Evolutionary conservation across 768 basidiomycete genomes (phyloP), one percentile per base, ranked within the genome.

Genomic region (Mycena capillaripes): DNA sequence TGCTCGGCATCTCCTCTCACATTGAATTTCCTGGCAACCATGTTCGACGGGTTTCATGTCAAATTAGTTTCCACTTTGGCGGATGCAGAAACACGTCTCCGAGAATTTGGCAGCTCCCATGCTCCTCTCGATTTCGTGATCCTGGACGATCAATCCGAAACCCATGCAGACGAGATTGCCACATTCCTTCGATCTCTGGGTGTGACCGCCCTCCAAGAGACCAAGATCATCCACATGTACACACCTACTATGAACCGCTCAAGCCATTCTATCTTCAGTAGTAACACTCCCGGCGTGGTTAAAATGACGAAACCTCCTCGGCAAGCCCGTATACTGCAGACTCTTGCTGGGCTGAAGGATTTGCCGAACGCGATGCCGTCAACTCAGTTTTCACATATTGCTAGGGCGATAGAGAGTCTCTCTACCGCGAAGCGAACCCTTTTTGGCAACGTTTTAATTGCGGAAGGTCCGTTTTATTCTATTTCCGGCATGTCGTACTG

Each of bases 291-390:
- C 0, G 89, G 90, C 16, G 87, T 93, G 8, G 84, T 90, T 29
- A 89, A 90, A 72, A 90, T 93, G 86, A 92, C 91, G 11, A 93
- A 93, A 78, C 92, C 92, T 0, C 91, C 92, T 14, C 84, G 92
- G 71, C 88, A 86, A 76, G 84, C 85, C 10, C 86, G 91, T 29
- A 79, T 92, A 36, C 82, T 93, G 44, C 91, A 91, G 75, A 87
- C 86, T 19, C 84, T 93, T n/a, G 91, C 90, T 8, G 84, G 82
- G 32, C 72, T 91, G 69, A 92, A 90, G 78, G 86, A 90, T 71
- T 75, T 90, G 25, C 84, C 89, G 0, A 84, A 85, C 71, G 81
- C 86, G 5, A 81, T 86, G 63, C 80, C 86, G 48, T 64, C 83
- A 27, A 78, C 77, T 66, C 79, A 83, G 40, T 75, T 81, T 55